phyloP scores from a whole-genome alignment of 2,329 filamentous ascomycete genomes.

The Fusarium luffae region DNA sequence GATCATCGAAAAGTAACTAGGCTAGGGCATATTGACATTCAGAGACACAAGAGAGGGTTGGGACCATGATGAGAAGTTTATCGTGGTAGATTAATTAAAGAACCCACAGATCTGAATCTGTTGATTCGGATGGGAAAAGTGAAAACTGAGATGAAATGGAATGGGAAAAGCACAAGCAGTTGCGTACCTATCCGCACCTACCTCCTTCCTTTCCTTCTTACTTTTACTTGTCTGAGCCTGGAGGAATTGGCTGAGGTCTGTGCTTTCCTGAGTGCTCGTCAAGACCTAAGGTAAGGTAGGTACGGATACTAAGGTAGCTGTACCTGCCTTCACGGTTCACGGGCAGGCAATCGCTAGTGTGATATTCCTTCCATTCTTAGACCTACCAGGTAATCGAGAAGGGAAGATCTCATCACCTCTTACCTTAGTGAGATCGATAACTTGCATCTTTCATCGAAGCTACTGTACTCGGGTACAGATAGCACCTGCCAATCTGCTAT shows the following conservation, averaged over 20 bases:
- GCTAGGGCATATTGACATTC: conserved; percentile 2
- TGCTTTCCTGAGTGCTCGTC: not conserved
- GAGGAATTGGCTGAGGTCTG: conserved; percentile 1
- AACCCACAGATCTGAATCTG: not conserved
- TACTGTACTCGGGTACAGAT: not conserved
- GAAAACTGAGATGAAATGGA: not conserved
- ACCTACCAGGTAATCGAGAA: not conserved
- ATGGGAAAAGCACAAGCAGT: not conserved
- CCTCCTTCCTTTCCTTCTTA: not conserved
- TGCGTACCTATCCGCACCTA: not conserved
- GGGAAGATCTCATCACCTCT: not conserved
- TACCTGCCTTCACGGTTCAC: not conserved
- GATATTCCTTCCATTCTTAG: not conserved
- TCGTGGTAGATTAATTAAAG: not conserved
- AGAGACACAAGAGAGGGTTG: not conserved
- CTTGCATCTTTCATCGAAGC: conserved; percentile 7
- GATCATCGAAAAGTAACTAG: conserved; percentile 8
- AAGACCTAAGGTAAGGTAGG: not conserved
- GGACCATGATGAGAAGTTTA: conserved; percentile 5
- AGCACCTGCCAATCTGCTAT: not conserved
- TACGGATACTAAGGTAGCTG: not conserved
- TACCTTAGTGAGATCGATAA: conserved; percentile 4
- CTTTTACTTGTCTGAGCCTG: not conserved
- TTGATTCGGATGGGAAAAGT: not conserved
- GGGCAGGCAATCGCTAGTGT: not conserved